Evolutionary conservation across 1,284 basidiomycete species (phyloP).

Genomic region (Austroboletus novae-zelandiae): DNA sequence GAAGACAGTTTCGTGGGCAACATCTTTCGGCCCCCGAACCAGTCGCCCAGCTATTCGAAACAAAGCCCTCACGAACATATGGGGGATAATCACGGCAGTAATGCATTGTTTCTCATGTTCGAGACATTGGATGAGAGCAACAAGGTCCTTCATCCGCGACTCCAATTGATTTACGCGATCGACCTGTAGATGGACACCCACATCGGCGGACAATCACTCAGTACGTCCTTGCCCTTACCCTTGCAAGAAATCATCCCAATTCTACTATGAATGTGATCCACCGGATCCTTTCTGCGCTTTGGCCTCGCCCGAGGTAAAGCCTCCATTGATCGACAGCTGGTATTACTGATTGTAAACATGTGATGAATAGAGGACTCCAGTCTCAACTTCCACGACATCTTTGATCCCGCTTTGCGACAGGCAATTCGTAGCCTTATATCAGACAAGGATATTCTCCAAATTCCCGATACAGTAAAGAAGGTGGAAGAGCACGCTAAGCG

Average conservation of each 20-base stretch:
- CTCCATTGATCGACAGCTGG: too few relatives aligned
- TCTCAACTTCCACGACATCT: too few relatives aligned
- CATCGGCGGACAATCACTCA: slow-evolving; percentile 47
- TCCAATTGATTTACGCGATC: slow-evolving; percentile 45
- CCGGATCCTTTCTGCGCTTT: too few relatives aligned
- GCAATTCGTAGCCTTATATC: slow-evolving; percentile 24
- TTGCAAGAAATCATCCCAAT: neutral
- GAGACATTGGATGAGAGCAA: slow-evolving; percentile 48
- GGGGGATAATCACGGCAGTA: slow-evolving; percentile 37
- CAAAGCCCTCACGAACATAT: slow-evolving; percentile 41
- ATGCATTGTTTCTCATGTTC: slow-evolving; percentile 28
- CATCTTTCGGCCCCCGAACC: slow-evolving; percentile 38
- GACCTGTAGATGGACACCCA: slow-evolving; percentile 41
- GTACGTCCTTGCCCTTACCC: slow-evolving; percentile 31
- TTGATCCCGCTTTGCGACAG: slow-evolving; percentile 6
- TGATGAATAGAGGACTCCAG: too few relatives aligned
- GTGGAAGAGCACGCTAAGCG: slow-evolving; percentile 12
- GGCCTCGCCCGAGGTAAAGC: too few relatives aligned
- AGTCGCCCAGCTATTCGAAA: neutral
- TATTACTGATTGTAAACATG: too few relatives aligned
- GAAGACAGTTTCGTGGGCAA: too few relatives aligned
- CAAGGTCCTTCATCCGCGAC: slow-evolving; percentile 38
- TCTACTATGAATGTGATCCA: slow-evolving; percentile 6
- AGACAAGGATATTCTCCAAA: neutral
- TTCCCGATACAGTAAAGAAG: neutral